Conservation (phyloP, 2,329 filamentous ascomycete species). For the Pleoardoris graminearum region DNA sequence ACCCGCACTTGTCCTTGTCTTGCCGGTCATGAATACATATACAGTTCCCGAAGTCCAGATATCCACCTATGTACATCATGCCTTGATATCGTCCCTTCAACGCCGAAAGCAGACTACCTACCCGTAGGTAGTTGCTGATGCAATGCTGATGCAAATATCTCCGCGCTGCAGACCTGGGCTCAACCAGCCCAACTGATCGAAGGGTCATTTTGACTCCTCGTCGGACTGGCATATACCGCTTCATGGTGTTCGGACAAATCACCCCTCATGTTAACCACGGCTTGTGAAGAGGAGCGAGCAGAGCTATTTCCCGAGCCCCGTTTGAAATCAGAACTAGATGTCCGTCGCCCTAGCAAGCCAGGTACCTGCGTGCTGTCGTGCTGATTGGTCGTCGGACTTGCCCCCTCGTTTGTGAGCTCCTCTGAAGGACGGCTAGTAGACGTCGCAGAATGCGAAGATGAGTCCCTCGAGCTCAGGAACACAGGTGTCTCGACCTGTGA, state of each 20-base stretch:
- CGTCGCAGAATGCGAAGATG: not conserved
- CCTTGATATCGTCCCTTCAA: not conserved
- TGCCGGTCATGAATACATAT: no score
- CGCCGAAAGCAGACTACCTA: not conserved
- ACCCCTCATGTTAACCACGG: not conserved
- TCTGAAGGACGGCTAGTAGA: not conserved
- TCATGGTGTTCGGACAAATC: not conserved
- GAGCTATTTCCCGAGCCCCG: not conserved
- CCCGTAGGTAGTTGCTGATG: not conserved
- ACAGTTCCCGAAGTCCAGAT: not conserved
- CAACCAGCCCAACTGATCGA: not conserved
- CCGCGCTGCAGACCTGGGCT: not conserved
- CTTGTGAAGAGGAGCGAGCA: not conserved
- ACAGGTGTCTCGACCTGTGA: slow-evolving; percentile 4
- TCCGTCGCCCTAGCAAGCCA: not conserved
- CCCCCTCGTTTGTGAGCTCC: not conserved
- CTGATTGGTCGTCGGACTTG: not conserved
- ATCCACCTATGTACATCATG: no score
- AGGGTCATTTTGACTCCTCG: not conserved
- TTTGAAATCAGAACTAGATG: not conserved
- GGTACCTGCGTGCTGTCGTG: not conserved
- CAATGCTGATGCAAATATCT: slow-evolving; percentile 1
- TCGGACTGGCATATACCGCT: not conserved
- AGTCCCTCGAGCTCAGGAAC: slow-evolving; percentile 1
- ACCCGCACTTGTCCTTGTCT: not conserved